These are phyloP conservation scores for Trametes maxima DNA, from an alignment of 768 basidiomycete genomes.

Conservation along the genomic window DNA sequence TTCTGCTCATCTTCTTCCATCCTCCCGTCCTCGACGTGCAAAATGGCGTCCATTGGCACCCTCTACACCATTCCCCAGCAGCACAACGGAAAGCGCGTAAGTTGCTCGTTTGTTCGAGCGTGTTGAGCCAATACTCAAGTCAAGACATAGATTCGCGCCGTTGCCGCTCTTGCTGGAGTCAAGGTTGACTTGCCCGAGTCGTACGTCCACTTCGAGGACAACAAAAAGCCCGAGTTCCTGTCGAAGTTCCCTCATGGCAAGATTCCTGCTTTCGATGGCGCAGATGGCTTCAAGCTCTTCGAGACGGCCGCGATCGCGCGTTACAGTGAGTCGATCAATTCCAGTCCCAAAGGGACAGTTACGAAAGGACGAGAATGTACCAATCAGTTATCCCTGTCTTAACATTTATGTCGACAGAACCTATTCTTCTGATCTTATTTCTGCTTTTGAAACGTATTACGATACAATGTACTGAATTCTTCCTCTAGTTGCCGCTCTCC, in stretches of 20 bases:
- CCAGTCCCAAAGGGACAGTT: neutral
- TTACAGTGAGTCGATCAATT: conserved; percentile 68
- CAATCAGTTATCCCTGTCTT: conserved; percentile 77
- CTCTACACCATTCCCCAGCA: conserved; percentile 55
- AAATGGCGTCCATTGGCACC: conserved; percentile 64
- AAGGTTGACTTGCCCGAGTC: conserved; percentile 52
- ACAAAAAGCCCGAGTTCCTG: conserved; percentile 70
- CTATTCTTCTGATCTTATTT: conserved; percentile 38
- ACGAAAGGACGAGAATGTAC: conserved; percentile 43
- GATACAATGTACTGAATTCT: conserved; percentile 24
- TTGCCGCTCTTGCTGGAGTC: conserved; percentile 61
- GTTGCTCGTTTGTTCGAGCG: conserved; percentile 26
- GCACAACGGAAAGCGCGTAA: conserved; percentile 50
- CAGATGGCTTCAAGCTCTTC: conserved; percentile 76
- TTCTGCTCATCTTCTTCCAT: conserved; percentile 27
- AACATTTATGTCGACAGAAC: conserved; percentile 44
- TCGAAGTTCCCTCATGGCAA: conserved; percentile 81
- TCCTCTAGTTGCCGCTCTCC: conserved; percentile 67
- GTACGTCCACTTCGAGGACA: conserved; percentile 65
- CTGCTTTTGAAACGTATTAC: conserved; percentile 2
- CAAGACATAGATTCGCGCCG: conserved; percentile 48
- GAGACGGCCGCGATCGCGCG: conserved; percentile 83
- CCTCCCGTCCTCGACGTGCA: conserved; percentile 31
- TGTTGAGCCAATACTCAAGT: neutral
- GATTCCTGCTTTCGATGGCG: conserved; percentile 80